Conservation (phyloP, 2,329 filamentous ascomycete species). For the Colletotrichum horii region DNA sequence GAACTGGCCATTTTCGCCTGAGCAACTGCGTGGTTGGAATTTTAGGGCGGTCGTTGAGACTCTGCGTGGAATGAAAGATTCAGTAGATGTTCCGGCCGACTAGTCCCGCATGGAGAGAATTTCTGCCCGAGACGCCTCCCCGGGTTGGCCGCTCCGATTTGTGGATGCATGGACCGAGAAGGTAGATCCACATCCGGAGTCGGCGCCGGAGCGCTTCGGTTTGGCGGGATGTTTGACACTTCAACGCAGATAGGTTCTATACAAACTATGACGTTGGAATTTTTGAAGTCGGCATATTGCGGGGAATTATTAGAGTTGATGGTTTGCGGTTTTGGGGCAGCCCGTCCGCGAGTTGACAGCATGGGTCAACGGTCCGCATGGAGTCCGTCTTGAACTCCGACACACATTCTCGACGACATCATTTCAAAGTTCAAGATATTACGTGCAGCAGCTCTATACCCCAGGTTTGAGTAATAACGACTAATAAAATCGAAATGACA, state of each 20-base stretch:
- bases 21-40: neutral
- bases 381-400: neutral
- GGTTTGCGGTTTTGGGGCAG: neutral
- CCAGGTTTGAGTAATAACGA: too few species aligned
- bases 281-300: neutral
- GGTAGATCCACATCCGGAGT: neutral
- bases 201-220: neutral
- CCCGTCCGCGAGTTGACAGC: neutral
- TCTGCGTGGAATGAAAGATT: neutral
- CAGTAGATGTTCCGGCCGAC: neutral
- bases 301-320: fast-evolving
- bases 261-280: fast-evolving
- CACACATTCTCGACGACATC: neutral
- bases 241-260: fast-evolving
- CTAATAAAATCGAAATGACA: neutral
- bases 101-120: neutral
- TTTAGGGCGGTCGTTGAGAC: neutral
- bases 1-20: neutral
- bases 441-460: fast-evolving
- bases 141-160: neutral
- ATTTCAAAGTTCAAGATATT: neutral
- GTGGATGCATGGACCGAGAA: neutral
- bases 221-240: neutral
- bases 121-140: neutral
- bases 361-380: neutral